Percentiles rank a stretch among this genome's conserved stretches.
Conservation (phyloP, 441 rosid genomes). For the Gossypium gossypioides region DNA sequence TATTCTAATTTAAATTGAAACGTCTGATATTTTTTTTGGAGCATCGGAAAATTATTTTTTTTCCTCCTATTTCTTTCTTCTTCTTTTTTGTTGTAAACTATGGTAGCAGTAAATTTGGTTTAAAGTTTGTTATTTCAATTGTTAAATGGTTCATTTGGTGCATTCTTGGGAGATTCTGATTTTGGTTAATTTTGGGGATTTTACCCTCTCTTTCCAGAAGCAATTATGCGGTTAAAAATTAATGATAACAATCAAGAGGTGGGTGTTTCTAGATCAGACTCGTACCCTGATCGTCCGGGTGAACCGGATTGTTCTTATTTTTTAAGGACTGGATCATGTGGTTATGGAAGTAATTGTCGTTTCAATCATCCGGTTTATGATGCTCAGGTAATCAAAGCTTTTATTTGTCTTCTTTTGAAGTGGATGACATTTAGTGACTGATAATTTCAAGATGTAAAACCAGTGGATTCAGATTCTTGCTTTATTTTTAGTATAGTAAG, state of each 20-base stretch:
- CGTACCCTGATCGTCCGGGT: constrained; percentile 80
- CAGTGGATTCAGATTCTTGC: not conserved
- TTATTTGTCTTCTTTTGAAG: not conserved
- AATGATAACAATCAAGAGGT: constrained; percentile 30
- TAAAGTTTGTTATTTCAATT: not conserved
- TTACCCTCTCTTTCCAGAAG: constrained; percentile 29
- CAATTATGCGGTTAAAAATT: constrained; percentile 42
- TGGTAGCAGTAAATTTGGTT: not conserved
- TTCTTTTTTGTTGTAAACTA: not conserved
- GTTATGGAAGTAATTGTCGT: constrained; percentile 69
- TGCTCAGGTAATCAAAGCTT: constrained; percentile 32
- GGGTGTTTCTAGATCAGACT: constrained; percentile 24
- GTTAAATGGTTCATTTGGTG: not conserved
- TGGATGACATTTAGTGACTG: not conserved
- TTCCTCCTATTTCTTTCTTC: not conserved
- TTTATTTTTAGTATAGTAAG: not conserved
- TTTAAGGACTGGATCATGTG: constrained; percentile 69
- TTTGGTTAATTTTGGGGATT: constrained; percentile 10
- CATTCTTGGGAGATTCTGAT: not conserved
- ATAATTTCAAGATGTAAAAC: not conserved
- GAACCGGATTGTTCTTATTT: constrained; percentile 66
- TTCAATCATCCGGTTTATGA: constrained; percentile 64
- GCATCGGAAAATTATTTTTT: not conserved
- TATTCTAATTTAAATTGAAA: not conserved
- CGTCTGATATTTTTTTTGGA: not conserved